Percentiles rank a stretch among this genome's conserved stretches.
Evolutionary conservation across 225 moss, liverwort and hornwort genomes (phyloP).

Genomic region (Climacium dendroides): DNA sequence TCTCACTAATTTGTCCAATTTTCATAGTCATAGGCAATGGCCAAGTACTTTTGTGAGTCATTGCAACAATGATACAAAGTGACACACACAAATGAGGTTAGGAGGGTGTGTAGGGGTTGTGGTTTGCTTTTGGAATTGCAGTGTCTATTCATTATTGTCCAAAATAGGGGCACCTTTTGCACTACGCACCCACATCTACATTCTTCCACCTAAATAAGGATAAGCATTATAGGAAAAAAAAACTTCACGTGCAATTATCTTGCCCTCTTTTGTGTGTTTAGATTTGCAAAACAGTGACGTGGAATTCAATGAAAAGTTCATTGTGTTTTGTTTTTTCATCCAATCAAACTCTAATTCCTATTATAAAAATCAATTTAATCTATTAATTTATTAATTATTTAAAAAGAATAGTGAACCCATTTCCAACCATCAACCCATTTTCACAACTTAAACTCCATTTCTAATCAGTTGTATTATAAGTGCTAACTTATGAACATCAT

Average conservation of each 20-base stretch:
- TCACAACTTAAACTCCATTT: too few relatives aligned
- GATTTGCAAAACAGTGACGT: accelerated
- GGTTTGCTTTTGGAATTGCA: accelerated
- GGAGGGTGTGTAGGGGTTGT: accelerated
- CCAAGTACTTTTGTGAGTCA: too few relatives aligned
- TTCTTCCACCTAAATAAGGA: neutral
- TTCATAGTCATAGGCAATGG: too few relatives aligned
- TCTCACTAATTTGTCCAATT: too few relatives aligned
- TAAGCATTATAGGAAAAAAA: accelerated
- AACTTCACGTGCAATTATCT: neutral
- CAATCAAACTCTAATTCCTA: neutral
- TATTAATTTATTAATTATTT: neutral
- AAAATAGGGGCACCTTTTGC: neutral
- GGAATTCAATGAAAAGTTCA: neutral
- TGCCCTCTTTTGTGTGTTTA: neutral
- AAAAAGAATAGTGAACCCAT: too few relatives aligned
- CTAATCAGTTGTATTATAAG: too few relatives aligned
- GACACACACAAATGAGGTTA: too few relatives aligned
- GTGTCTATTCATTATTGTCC: accelerated
- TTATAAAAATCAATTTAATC: neutral
- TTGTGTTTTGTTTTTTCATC: neutral
- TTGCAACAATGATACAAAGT: too few relatives aligned
- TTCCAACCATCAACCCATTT: too few relatives aligned
- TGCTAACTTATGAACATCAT: too few relatives aligned
- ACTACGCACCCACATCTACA: accelerated